These are phyloP conservation scores for Diaporthe vexans DNA, from an alignment of 2,329 filamentous ascomycete genomes.

Conservation along the genomic window DNA sequence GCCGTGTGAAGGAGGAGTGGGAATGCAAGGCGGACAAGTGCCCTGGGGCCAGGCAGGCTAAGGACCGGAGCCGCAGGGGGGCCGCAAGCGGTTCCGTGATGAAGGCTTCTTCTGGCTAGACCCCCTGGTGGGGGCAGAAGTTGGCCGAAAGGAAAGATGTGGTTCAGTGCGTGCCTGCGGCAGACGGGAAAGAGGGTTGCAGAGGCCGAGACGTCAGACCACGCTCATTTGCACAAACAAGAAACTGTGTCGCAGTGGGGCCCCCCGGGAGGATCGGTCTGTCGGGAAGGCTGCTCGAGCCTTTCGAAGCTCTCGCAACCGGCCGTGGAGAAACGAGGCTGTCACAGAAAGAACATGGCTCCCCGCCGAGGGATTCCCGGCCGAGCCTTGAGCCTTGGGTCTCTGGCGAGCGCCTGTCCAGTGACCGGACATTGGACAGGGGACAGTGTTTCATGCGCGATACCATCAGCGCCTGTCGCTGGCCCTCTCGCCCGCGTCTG, in stretches of 20 bases:
- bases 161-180: conserved; percentile 5
- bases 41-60: neutral
- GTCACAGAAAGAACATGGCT: conserved; percentile 24
- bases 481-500: neutral
- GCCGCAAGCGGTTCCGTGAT: conserved; percentile 23
- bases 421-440: conserved; percentile 5
- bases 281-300: conserved; percentile 28
- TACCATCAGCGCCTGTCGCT: conserved; percentile 11
- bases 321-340: conserved; percentile 22
- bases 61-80: conserved; percentile 13
- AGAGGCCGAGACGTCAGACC: conserved; percentile 28
- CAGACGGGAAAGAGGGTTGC: neutral
- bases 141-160: conserved; percentile 20
- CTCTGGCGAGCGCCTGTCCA: conserved; percentile 1
- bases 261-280: conserved; percentile 7
- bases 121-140: conserved; percentile 20
- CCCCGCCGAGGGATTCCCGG: conserved; percentile 25
- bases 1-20: neutral
- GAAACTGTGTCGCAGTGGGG: conserved; percentile 31
- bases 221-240: conserved; percentile 35
- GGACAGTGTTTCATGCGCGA: conserved; percentile 23
- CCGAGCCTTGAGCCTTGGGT: conserved; percentile 2
- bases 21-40: conserved; percentile 5
- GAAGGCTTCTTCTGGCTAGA: conserved; percentile 1
- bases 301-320: conserved; percentile 13